Percentiles rank a stretch among this genome's conserved stretches.
These are phyloP conservation scores for Echinochloa phyllopogon DNA, from an alignment of 176 grass and related monocot species.

Conservation along the genomic window DNA sequence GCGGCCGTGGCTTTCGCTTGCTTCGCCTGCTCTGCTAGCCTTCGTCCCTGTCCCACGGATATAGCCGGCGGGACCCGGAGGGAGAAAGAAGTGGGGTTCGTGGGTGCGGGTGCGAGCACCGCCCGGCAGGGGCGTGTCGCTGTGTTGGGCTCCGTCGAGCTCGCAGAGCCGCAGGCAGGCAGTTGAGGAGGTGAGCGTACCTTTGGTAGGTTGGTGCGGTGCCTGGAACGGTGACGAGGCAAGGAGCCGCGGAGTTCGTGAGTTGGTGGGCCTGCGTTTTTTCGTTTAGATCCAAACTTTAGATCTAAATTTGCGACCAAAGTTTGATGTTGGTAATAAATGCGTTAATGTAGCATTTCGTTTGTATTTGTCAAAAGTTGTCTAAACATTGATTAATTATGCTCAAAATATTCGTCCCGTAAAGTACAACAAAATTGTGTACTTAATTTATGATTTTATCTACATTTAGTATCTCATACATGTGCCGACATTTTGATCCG, in stretches of 20 bases:
- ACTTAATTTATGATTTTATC: too few species aligned
- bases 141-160: background rate
- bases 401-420: too few species aligned
- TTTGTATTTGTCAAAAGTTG: too few species aligned
- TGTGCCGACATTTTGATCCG: too few species aligned
- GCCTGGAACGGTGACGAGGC: slow-evolving; percentile 7
- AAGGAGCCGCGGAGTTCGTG: background rate
- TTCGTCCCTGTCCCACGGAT: slow-evolving; percentile 6
- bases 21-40: slow-evolving; percentile 51
- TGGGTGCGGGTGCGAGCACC: slow-evolving; percentile 15
- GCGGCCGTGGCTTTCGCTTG: slow-evolving; percentile 42
- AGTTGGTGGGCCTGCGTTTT: background rate
- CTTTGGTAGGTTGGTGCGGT: background rate
- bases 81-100: background rate
- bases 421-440: too few species aligned
- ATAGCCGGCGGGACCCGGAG: background rate
- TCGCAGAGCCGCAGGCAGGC: too few species aligned
- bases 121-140: background rate
- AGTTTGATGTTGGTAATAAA: too few species aligned
- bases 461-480: too few species aligned
- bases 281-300: too few species aligned
- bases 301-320: too few species aligned
- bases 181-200: slow-evolving; percentile 6
- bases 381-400: too few species aligned
- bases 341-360: too few species aligned